These are phyloP conservation scores for Ulota crispa DNA, from an alignment of 225 moss, liverwort and hornwort genomes.

Conservation along the genomic window DNA sequence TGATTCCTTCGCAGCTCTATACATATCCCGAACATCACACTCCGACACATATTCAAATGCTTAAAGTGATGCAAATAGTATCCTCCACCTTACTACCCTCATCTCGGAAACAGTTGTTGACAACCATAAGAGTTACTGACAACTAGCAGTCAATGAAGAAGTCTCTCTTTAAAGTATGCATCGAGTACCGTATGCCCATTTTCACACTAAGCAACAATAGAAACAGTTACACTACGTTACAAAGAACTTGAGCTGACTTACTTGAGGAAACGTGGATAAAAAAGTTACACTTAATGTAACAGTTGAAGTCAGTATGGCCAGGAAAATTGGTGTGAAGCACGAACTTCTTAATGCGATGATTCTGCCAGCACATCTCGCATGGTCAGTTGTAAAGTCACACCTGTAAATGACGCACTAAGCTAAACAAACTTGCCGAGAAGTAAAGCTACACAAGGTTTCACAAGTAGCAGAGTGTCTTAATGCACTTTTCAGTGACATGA, in stretches of 20 bases:
- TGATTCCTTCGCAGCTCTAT: not conserved
- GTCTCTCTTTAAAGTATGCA: conserved; percentile 7
- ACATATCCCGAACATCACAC: not conserved
- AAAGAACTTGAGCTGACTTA: conserved; percentile 28
- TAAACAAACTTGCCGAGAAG: not conserved
- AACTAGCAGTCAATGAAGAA: not conserved
- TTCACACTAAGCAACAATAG: not conserved
- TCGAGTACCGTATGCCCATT: not conserved
- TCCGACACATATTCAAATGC: not conserved
- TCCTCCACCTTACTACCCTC: not conserved
- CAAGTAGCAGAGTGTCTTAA: not conserved
- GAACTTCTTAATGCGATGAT: conserved; percentile 93
- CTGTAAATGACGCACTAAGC: not conserved
- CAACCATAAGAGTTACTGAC: not conserved
- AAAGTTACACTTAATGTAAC: conserved; percentile 98
- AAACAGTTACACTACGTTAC: not conserved
- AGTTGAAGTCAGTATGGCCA: conserved; percentile 94
- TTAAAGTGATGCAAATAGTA: not conserved
- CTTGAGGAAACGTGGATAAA: conserved; percentile 74
- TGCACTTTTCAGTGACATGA: not conserved
- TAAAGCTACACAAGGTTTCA: not conserved
- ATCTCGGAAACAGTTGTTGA: not conserved
- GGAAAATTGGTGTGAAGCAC: conserved; percentile 96
- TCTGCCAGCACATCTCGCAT: conserved; percentile 41
- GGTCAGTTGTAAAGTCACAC: conserved; percentile 9